These are phyloP conservation scores for Leishmania arabica DNA, from an alignment of 208 protist species.

Conservation along the genomic window DNA sequence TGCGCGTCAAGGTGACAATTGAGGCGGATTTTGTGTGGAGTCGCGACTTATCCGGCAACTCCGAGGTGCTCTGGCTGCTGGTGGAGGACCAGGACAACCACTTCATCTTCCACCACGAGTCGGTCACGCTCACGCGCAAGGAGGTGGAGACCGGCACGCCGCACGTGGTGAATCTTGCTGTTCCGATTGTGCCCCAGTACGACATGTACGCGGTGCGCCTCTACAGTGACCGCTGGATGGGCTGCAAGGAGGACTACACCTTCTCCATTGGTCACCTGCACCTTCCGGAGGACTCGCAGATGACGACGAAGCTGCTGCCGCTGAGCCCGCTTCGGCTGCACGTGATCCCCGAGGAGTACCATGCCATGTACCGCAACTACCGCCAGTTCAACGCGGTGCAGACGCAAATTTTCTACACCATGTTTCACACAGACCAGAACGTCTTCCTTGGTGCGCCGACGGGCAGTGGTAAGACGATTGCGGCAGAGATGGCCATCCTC, in stretches of 20 bases:
- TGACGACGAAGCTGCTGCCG: slow-evolving; percentile 96
- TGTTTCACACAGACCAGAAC: slow-evolving; percentile 98
- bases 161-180: slow-evolving; percentile 93
- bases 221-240: slow-evolving; percentile 96
- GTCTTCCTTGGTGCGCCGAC: slow-evolving; percentile 98
- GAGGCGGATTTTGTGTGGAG: slow-evolving; percentile 94
- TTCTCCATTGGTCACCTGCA: slow-evolving; percentile 96
- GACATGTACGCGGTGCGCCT: slow-evolving; percentile 97
- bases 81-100: slow-evolving; percentile 97
- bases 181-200: slow-evolving; percentile 97
- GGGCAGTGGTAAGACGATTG: slow-evolving; percentile 98
- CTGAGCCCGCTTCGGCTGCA: slow-evolving; percentile 94
- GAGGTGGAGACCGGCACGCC: slow-evolving; percentile 76
- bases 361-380: slow-evolving; percentile 92
- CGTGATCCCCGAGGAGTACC: slow-evolving; percentile 89
- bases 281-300: slow-evolving; percentile 93
- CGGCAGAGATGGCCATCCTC: slow-evolving; percentile 98
- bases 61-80: slow-evolving; percentile 96
- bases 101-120: slow-evolving; percentile 94
- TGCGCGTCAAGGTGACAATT: slow-evolving; percentile 94
- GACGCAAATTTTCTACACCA: slow-evolving; percentile 98
- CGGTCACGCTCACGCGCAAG: slow-evolving; percentile 80
- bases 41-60: slow-evolving; percentile 91
- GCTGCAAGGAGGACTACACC: slow-evolving; percentile 83
- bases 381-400: slow-evolving; percentile 99